Percentiles rank a stretch among this genome's conserved stretches.
These are phyloP conservation scores for Saitozyma podzolica DNA, from an alignment of 768 basidiomycete species.

Conservation along the genomic window DNA sequence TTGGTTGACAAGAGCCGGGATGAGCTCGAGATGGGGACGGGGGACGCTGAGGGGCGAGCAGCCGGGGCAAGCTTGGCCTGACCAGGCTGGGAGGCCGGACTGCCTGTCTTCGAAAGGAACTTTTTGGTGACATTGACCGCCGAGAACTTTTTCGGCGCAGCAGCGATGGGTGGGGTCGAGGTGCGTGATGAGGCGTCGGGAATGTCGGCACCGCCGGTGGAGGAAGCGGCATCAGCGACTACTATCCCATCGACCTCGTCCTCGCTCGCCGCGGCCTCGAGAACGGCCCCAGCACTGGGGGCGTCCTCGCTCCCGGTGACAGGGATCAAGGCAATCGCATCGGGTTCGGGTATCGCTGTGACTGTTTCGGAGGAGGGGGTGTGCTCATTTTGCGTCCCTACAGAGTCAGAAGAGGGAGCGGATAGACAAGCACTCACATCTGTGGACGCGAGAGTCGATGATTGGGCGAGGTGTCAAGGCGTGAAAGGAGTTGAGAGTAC, in stretches of 20 bases:
- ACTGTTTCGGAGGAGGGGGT: no score
- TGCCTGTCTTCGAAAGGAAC: slow-evolving; percentile 85
- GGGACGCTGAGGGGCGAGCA: slow-evolving; percentile 42
- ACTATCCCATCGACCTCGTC: slow-evolving; percentile 13
- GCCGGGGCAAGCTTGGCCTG: slow-evolving; percentile 12
- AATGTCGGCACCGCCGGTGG: slow-evolving; percentile 19
- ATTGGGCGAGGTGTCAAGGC: no score
- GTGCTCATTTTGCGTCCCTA: no score
- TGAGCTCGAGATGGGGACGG: slow-evolving; percentile 41
- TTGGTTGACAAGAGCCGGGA: slow-evolving; percentile 84
- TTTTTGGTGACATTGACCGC: slow-evolving; percentile 94
- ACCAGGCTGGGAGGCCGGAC: slow-evolving; percentile 59
- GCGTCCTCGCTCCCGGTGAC: background rate
- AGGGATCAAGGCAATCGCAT: background rate
- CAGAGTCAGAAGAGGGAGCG: no score
- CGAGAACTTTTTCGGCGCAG: slow-evolving; percentile 70
- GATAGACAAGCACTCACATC: no score
- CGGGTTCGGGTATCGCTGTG: background rate
- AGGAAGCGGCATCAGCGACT: background rate
- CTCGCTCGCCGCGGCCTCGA: slow-evolving; percentile 9
- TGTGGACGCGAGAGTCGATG: no score
- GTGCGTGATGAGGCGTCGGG: slow-evolving; percentile 35
- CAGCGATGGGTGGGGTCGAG: slow-evolving; percentile 30
- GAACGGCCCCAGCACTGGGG: background rate
- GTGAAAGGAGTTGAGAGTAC: no score